Conservation (phyloP, 2,329 filamentous ascomycete species). For the Endothia cerciana region DNA sequence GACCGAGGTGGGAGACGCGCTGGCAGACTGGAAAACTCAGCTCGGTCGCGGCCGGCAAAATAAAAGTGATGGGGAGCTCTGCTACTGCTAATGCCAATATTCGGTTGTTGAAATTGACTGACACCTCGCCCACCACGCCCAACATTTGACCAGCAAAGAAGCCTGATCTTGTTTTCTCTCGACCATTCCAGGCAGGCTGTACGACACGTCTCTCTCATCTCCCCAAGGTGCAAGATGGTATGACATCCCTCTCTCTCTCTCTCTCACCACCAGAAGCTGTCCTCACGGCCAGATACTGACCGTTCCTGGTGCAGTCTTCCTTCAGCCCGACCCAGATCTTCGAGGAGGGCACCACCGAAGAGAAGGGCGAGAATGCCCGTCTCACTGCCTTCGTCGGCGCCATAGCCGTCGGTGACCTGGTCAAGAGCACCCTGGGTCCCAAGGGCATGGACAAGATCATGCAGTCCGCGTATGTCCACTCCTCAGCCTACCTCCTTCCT, state of each 20-base stretch:
- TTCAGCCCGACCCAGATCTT: conserved; percentile 97
- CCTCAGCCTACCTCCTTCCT: not conserved
- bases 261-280: not conserved
- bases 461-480: conserved; percentile 80
- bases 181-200: not conserved
- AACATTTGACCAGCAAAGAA: not conserved
- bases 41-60: conserved; percentile 20
- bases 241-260: not conserved
- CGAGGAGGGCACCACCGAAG: conserved; percentile 92
- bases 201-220: not conserved
- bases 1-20: conserved; percentile 21
- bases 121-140: conserved; percentile 11
- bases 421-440: conserved; percentile 95
- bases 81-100: conserved; percentile 1
- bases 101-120: conserved; percentile 17
- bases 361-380: conserved; percentile 99
- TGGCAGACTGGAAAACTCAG: conserved; percentile 28
- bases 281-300: conserved; percentile 4
- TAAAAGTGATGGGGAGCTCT: conserved; percentile 16
- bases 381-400: conserved; percentile 97
- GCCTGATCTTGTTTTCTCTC: not conserved
- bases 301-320: conserved; percentile 47
- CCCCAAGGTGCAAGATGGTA: conserved; percentile 22
- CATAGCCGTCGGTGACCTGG: conserved; percentile 94
- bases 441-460: conserved; percentile 99